Base-by-base conservation (phyloP, 2,329 filamentous ascomycete species). In the Stagonosporopsis tanaceti region DNA sequence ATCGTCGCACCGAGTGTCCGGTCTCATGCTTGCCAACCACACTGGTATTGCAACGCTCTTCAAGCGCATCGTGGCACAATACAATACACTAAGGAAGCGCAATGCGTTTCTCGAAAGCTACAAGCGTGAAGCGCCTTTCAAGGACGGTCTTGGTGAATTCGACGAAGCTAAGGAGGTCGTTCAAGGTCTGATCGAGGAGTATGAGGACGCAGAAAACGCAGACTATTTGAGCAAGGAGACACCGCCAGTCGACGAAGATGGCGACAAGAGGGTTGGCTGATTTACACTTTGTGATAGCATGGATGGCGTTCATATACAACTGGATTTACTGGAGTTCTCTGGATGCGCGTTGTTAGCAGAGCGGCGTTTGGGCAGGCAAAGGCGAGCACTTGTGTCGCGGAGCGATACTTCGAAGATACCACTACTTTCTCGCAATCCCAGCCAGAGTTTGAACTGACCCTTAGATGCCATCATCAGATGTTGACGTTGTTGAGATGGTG, bases 21-120 rank as follows among this genome's bases (percentile, higher is more conserved):
- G 95, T 2, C 85, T 99, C 57, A 99, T 99, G 95, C 82, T 99
- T 58, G 95, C 95, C 12, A 99, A 99, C 74, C 95, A 99, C 76
- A 99, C 95, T 0, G 96, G 93, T 63, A 96, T 99, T 67, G 92
- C 94, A 44, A 97, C 95, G 80, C 84, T 99, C 9, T 99, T 99
- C 82, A 97, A 96, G 77, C 88, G 94, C 41, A 97, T 98, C 61
- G 86, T 97, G 14, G 86, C 87, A 62, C 94, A 96, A 74, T 99
- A 98, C 78, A 93, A 97, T 69, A 89, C 91, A 25, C 90, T 99
- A 82, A 87, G 95, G 57, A 98, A 98, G 79, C 90, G 94, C 48
- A 98, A 98, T 76, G 95, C 95, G 47, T 99, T 98, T 78, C 85
- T 99, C 71, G 95, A 99, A 69, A 88, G 88, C 44, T 99, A 99